Evolutionary conservation across 2,329 filamentous ascomycete species (phyloP).

Genomic region (Diaporthe amygdali): DNA sequence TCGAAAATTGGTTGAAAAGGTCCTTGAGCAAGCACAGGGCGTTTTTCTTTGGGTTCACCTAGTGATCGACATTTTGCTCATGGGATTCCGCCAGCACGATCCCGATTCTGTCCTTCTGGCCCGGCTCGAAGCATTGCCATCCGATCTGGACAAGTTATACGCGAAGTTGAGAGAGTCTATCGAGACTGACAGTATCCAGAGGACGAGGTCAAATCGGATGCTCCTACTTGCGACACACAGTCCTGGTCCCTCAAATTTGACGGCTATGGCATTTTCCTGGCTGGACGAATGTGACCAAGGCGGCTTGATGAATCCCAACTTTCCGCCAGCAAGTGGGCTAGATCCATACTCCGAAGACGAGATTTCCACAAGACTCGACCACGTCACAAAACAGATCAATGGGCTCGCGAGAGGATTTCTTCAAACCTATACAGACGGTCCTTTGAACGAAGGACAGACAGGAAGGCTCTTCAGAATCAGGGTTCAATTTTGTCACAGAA

Average conservation of each 20-base stretch:
- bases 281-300: neutral
- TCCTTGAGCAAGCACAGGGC: neutral
- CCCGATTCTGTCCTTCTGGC: neutral
- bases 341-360: neutral
- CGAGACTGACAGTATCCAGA: neutral
- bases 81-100: neutral
- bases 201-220: neutral
- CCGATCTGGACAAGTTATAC: neutral
- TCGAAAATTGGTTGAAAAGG: neutral
- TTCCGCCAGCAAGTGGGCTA: neutral
- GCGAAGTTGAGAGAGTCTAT: neutral
- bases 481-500: neutral
- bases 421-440: no score
- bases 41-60: constrained; percentile 19
- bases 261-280: neutral
- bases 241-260: neutral
- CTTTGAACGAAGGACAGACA: neutral
- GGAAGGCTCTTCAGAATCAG: neutral
- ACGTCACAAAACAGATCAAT: neutral
- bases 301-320: neutral
- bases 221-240: neutral
- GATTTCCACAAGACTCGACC: neutral
- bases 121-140: neutral
- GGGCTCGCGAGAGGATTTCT: neutral
- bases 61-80: neutral